Conservation (phyloP, 768 basidiomycete genomes). For the Sutorius australiensis region DNA sequence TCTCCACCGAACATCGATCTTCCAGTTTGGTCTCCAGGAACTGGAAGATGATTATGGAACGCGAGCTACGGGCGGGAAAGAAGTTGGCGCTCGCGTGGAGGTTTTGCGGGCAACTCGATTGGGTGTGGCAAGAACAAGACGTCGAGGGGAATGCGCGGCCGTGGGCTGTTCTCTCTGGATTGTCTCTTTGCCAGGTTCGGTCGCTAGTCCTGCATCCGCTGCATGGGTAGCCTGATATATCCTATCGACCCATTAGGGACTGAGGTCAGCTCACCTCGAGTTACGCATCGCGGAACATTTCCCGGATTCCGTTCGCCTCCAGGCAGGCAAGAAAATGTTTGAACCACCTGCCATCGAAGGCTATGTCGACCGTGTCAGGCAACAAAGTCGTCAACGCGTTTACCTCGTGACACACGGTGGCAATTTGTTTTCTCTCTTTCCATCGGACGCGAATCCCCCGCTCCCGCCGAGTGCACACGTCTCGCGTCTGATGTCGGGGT, state of each 20-base stretch:
- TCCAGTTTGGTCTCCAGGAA: constrained; percentile 34
- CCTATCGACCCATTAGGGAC: constrained; percentile 28
- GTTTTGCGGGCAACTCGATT: constrained; percentile 69
- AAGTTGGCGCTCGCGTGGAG: constrained; percentile 78
- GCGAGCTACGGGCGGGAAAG: constrained; percentile 50
- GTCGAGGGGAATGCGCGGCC: constrained; percentile 55
- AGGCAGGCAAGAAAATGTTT: constrained; percentile 43
- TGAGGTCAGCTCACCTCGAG: constrained; percentile 56
- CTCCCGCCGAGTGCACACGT: constrained; percentile 55
- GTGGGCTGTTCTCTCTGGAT: constrained; percentile 74
- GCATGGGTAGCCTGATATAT: constrained; percentile 11
- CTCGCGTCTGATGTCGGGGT: constrained; percentile 26
- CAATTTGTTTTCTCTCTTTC: constrained; percentile 57
- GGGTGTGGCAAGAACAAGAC: constrained; percentile 77
- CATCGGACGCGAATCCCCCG: constrained; percentile 60
- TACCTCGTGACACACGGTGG: constrained; percentile 76
- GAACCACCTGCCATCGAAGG: constrained; percentile 88
- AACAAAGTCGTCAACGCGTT: constrained; percentile 52
- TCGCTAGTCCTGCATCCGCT: not conserved
- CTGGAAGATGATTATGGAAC: constrained; percentile 59
- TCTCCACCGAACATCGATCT: constrained; percentile 39
- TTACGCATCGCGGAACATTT: constrained; percentile 72
- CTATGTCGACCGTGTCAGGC: constrained; percentile 69
- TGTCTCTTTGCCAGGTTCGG: constrained; percentile 69
- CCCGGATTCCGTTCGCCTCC: constrained; percentile 42